Conservation (phyloP, 2,329 filamentous ascomycete genomes). For the Cytospora mali region DNA sequence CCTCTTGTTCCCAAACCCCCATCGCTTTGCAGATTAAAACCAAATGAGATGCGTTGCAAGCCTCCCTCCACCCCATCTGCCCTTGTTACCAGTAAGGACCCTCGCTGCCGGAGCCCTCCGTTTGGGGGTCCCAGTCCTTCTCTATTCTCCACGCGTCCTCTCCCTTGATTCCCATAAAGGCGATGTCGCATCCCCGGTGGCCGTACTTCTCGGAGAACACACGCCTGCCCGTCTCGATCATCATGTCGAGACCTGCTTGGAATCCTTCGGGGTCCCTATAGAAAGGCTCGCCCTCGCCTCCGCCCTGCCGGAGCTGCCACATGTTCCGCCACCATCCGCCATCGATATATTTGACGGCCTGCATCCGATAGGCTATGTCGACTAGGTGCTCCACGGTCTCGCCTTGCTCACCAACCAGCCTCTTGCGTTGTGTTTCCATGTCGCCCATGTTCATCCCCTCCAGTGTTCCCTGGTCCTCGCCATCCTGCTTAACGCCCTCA, state of each 20-base stretch:
- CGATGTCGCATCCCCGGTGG: slow-evolving; percentile 42
- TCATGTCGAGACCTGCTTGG: slow-evolving; percentile 46
- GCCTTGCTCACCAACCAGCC: slow-evolving; percentile 33
- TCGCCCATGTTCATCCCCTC: slow-evolving; percentile 37
- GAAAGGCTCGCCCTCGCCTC: slow-evolving; percentile 56
- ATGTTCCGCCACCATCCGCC: slow-evolving; percentile 49
- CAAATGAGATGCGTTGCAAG: not conserved
- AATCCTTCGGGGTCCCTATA: slow-evolving; percentile 53
- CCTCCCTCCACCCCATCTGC: slow-evolving; percentile 28
- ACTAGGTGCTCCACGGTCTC: slow-evolving; percentile 37
- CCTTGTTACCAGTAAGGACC: slow-evolving; percentile 28
- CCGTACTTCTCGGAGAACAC: slow-evolving; percentile 47
- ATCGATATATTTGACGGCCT: slow-evolving; percentile 46
- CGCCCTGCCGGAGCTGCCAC: slow-evolving; percentile 55
- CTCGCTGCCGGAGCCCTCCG: slow-evolving; percentile 31
- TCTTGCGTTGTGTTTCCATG: slow-evolving; percentile 41
- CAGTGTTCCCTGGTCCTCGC: slow-evolving; percentile 34
- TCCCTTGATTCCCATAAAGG: slow-evolving; percentile 34
- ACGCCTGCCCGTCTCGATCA: slow-evolving; percentile 47
- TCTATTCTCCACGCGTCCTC: slow-evolving; percentile 43
- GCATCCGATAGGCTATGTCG: slow-evolving; percentile 42
- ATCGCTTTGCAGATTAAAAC: slow-evolving; percentile 11
- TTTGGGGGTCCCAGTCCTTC: slow-evolving; percentile 40
- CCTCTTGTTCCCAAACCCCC: too few relatives aligned
- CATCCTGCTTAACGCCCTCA: slow-evolving; percentile 30